Evolutionary conservation across 2,329 filamentous ascomycete species (phyloP).

Genomic region (Dactylonectria macrodidyma): DNA sequence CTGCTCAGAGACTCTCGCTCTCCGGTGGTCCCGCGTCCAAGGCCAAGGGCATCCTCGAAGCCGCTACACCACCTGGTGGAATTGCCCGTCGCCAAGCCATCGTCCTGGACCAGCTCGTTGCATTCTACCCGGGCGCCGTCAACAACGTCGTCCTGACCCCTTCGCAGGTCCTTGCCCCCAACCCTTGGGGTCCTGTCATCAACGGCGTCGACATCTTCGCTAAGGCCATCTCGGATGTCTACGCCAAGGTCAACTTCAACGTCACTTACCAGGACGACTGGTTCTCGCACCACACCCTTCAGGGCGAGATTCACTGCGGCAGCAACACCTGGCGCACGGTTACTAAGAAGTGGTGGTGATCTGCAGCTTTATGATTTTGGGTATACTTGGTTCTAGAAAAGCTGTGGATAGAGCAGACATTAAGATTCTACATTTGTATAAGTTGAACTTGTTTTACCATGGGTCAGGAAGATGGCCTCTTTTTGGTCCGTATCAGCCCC

Average conservation of each 20-base stretch:
- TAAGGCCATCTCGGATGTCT: slow-evolving; percentile 37
- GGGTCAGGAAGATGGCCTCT: too few species aligned
- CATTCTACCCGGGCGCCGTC: slow-evolving; percentile 37
- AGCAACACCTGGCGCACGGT: slow-evolving; percentile 33
- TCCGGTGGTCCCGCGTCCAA: slow-evolving; percentile 20
- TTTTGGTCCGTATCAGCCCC: too few species aligned
- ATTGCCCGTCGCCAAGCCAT: slow-evolving; percentile 1
- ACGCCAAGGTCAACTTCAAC: slow-evolving; percentile 39
- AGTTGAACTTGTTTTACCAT: too few species aligned
- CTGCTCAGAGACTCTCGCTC: not conserved
- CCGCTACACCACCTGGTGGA: slow-evolving; percentile 7
- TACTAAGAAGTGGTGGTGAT: slow-evolving; percentile 20
- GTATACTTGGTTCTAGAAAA: too few species aligned
- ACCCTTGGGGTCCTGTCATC: slow-evolving; percentile 48
- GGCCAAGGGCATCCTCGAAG: slow-evolving; percentile 34
- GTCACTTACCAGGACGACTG: slow-evolving; percentile 48
- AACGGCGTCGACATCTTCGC: slow-evolving; percentile 46
- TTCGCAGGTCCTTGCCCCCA: slow-evolving; percentile 34
- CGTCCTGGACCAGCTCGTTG: not conserved
- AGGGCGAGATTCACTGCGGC: slow-evolving; percentile 49
- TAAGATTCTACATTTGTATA: too few species aligned
- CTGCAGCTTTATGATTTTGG: not conserved
- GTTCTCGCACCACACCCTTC: slow-evolving; percentile 41
- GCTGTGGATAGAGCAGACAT: too few species aligned
- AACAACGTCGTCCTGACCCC: slow-evolving; percentile 43